These are phyloP conservation scores for Aureobasidium sp. DNA, from an alignment of 2,329 filamentous ascomycete species.

Conservation along the genomic window DNA sequence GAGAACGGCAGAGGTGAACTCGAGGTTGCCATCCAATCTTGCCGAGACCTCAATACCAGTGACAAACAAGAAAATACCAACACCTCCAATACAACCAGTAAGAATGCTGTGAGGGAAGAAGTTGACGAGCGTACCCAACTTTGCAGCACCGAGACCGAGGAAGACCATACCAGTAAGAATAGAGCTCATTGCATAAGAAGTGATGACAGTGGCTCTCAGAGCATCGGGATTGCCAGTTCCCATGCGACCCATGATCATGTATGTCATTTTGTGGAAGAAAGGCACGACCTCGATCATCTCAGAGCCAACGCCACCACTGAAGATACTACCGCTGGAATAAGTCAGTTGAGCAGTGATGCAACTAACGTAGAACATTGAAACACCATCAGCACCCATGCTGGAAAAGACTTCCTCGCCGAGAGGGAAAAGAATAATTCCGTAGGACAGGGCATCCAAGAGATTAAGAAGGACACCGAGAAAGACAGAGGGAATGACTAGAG, in stretches of 20 bases:
- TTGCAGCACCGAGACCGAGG: conserved; percentile 80
- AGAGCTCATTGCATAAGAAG: conserved; percentile 83
- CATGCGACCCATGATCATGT: conserved; percentile 71
- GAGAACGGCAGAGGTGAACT: conserved; percentile 72
- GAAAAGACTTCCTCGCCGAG: conserved; percentile 81
- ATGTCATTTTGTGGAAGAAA: conserved; percentile 98
- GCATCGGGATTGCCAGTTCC: conserved; percentile 75
- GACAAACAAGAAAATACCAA: conserved; percentile 87
- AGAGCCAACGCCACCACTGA: conserved; percentile 85
- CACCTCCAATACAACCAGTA: conserved; percentile 93
- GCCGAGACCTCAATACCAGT: conserved; percentile 94
- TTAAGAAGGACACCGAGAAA: conserved; percentile 85
- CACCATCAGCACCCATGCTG: conserved; percentile 81
- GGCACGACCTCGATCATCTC: conserved; percentile 98
- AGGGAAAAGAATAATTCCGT: conserved; percentile 81
- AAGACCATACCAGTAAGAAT: conserved; percentile 88
- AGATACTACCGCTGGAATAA: conserved; percentile 82
- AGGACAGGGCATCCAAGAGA: conserved; percentile 88
- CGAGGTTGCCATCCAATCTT: conserved; percentile 74
- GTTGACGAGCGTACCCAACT: conserved; percentile 84
- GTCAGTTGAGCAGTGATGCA: conserved; percentile 90
- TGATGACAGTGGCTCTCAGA: conserved; percentile 89
- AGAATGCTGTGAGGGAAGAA: conserved; percentile 96
- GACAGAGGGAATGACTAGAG: conserved; percentile 73
- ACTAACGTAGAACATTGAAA: conserved; percentile 98